A percentile compares a stretch with the other conserved stretches of the same genome.
These are phyloP conservation scores for Williopsis jadinii DNA, from an alignment of 1,139 yeast species.

Conservation along the genomic window DNA sequence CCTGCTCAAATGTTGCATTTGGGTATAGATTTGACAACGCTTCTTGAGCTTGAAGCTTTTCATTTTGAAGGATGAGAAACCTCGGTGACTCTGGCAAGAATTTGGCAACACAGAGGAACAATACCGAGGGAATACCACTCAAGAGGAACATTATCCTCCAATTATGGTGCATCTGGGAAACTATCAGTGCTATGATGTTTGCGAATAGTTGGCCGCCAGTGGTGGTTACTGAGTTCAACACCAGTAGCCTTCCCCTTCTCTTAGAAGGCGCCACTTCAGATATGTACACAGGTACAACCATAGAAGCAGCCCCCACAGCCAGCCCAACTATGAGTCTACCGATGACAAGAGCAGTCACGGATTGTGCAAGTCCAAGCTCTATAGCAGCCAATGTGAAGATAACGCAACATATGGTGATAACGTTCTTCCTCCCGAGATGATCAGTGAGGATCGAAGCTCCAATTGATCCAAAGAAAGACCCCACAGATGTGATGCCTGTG, in stretches of 20 bases:
- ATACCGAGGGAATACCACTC: conserved; percentile 33
- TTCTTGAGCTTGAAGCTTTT: conserved; percentile 32
- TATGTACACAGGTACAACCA: conserved; percentile 35
- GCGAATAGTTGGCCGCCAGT: conserved; percentile 41
- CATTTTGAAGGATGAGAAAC: conserved; percentile 37
- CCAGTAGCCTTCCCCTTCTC: conserved; percentile 31
- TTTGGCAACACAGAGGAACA: conserved; percentile 29
- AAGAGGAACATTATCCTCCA: conserved; percentile 37
- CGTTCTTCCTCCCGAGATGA: conserved; percentile 30
- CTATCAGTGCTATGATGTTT: conserved; percentile 27
- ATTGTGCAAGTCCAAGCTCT: conserved; percentile 28
- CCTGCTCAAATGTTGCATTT: conserved; percentile 25
- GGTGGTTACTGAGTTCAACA: conserved; percentile 35
- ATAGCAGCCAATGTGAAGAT: conserved; percentile 32
- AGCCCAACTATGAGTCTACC: conserved; percentile 36
- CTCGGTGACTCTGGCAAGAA: conserved; percentile 58
- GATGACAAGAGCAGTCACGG: conserved; percentile 23
- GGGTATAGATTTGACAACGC: conserved; percentile 33
- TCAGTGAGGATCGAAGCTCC: conserved; percentile 31
- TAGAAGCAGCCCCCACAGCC: conserved; percentile 37
- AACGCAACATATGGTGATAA: conserved; percentile 30
- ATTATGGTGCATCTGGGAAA: conserved; percentile 22
- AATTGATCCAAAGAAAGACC: conserved; percentile 36
- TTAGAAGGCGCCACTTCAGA: conserved; percentile 36
- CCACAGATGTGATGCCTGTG: conserved; percentile 36